Evolutionary conservation across 164 flowering plant species (phyloP).

Genomic region (Vitis vinifera): DNA sequence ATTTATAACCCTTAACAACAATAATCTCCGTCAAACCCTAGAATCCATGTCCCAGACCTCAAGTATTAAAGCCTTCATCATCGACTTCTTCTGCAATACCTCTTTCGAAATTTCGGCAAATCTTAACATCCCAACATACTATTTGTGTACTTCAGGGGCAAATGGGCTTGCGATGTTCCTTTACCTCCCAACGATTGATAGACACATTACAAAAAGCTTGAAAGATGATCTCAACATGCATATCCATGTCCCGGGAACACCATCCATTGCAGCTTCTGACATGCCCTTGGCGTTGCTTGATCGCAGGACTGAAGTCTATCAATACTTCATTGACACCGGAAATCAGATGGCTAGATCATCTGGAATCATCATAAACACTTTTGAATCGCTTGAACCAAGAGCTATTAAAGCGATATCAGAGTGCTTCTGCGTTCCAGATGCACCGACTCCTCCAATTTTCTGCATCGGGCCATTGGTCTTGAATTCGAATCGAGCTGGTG

Average conservation of each 20-base stretch:
- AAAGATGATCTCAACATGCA: background rate
- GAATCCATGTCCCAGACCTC: background rate
- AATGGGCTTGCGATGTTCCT: background rate
- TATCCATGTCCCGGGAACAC: background rate
- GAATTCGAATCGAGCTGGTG: background rate
- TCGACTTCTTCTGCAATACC: background rate
- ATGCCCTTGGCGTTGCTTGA: background rate
- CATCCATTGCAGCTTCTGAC: background rate
- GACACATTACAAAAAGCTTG: background rate
- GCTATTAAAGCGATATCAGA: conserved; percentile 14
- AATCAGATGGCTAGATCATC: conserved; percentile 10
- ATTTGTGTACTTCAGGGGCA: background rate
- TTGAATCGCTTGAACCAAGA: conserved; percentile 23
- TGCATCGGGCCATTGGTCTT: background rate
- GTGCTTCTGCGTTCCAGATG: conserved; percentile 20
- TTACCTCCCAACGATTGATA: background rate
- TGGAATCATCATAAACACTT: conserved; percentile 37
- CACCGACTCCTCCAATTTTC: conserved; percentile 26
- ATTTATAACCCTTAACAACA: background rate
- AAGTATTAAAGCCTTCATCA: background rate
- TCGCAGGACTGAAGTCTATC: background rate
- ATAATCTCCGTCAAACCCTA: background rate
- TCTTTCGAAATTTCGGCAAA: background rate
- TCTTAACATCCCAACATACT: background rate
- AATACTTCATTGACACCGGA: background rate